phyloP scores from a whole-genome alignment of 805 yeast species.

The Cyberlindnera bimundalis region DNA sequence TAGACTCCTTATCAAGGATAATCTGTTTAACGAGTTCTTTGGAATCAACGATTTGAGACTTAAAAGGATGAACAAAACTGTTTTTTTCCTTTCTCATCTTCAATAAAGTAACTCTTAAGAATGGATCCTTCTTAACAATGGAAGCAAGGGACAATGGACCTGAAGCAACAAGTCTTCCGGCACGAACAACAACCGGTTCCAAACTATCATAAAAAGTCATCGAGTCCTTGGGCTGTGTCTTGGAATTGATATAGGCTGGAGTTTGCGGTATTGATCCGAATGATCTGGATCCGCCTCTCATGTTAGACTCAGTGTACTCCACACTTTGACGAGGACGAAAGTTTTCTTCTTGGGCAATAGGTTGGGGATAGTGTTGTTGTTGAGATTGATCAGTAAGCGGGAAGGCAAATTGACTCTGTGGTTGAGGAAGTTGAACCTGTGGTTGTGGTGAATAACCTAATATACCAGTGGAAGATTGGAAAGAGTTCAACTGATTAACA shows the following conservation, averaged over 20 bases:
- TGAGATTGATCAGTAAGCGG: neutral
- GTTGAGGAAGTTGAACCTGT: neutral
- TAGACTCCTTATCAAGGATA: slow-evolving; percentile 18
- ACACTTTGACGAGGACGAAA: slow-evolving; percentile 4
- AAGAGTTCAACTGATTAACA: no score
- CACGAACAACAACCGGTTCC: slow-evolving; percentile 30
- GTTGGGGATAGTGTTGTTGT: neutral
- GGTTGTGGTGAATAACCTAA: neutral
- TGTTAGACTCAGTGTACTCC: slow-evolving; percentile 11
- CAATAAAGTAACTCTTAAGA: slow-evolving; percentile 24
- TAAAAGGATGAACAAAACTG: slow-evolving; percentile 7
- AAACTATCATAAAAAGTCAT: slow-evolving; percentile 31
- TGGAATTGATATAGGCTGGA: slow-evolving; percentile 2
- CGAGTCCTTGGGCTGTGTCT: slow-evolving; percentile 1
- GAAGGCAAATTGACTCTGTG: neutral
- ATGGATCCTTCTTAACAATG: slow-evolving; percentile 30
- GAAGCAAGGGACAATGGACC: slow-evolving; percentile 33
- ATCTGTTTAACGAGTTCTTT: slow-evolving; percentile 22
- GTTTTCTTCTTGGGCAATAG: neutral
- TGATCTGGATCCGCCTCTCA: neutral
- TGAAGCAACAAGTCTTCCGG: slow-evolving; percentile 31
- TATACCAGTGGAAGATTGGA: no score
- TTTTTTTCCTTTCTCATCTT: slow-evolving; percentile 30
- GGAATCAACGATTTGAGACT: slow-evolving; percentile 3
- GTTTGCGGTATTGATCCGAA: slow-evolving; percentile 1